phyloP scores from a whole-genome alignment of 148 eudicot genomes.

The Rhododendron vialii region DNA sequence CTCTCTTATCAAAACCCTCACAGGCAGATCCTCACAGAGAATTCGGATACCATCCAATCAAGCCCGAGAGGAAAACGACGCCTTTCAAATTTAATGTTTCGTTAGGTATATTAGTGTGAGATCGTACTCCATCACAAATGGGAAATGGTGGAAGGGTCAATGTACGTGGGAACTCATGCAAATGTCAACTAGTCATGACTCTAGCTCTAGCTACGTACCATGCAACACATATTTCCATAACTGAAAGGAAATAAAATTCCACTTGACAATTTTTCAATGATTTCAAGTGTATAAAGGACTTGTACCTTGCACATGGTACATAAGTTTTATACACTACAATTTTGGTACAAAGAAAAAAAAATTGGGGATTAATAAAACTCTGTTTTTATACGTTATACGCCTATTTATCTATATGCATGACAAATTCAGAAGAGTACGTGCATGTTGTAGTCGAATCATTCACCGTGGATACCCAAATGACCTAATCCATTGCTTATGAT shows the following conservation, averaged over 20 bases:
- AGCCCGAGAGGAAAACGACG: too few species aligned
- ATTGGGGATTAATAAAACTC: too few species aligned
- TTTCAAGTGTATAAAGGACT: too few species aligned
- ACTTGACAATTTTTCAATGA: not conserved
- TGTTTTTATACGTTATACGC: not conserved
- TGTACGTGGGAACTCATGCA: not conserved
- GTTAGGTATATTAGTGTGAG: not conserved
- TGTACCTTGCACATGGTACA: too few species aligned
- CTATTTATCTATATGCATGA: too few species aligned
- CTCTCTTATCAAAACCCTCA: too few species aligned
- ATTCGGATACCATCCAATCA: too few species aligned
- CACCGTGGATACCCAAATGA: not conserved
- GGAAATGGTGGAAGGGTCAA: not conserved
- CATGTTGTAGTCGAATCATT: not conserved
- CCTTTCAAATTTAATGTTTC: not conserved
- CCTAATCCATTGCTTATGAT: not conserved
- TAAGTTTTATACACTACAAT: too few species aligned
- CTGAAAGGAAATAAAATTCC: not conserved
- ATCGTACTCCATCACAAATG: not conserved
- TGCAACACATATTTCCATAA: not conserved
- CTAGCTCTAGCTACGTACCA: not conserved
- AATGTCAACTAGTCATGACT: not conserved
- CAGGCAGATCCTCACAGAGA: too few species aligned
- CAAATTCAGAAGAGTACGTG: not conserved
- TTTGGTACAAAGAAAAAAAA: too few species aligned